These are phyloP conservation scores for Phytophthora parvispora DNA, from an alignment of 352 stramenopile species.

Conservation along the genomic window DNA sequence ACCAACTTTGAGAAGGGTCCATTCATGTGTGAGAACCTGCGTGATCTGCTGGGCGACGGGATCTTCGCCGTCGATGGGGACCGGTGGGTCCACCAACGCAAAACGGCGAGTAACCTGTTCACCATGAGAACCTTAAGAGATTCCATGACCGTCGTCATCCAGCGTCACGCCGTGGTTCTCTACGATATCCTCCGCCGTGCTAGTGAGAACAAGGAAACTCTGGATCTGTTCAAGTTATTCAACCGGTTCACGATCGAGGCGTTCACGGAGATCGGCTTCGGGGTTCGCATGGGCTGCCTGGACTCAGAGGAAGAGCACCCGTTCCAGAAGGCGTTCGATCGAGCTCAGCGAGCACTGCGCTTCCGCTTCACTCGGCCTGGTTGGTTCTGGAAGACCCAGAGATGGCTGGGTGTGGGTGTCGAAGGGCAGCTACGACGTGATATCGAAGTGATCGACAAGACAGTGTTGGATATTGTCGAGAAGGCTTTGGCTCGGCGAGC, in stretches of 20 bases:
- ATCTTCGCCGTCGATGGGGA: conserved; percentile 72
- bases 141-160: conserved; percentile 40
- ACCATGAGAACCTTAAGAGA: conserved; percentile 48
- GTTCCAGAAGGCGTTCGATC: conserved; percentile 66
- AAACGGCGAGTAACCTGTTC: conserved; percentile 88
- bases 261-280: conserved; percentile 77
- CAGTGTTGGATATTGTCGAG: conserved; percentile 45
- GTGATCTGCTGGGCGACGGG: conserved; percentile 65
- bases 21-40: conserved; percentile 35
- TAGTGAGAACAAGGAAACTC: background rate
- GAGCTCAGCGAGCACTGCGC: conserved; percentile 33
- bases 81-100: conserved; percentile 73
- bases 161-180: conserved; percentile 29
- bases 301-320: conserved; percentile 39
- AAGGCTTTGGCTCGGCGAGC: conserved; percentile 27
- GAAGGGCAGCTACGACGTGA: conserved; percentile 41
- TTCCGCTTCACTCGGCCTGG: conserved; percentile 44
- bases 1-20: conserved; percentile 67
- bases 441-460: conserved; percentile 47
- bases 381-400: background rate
- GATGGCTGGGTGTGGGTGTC: background rate
- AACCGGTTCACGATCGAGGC: conserved; percentile 72
- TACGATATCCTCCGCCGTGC: conserved; percentile 16
- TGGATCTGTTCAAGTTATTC: conserved; percentile 53
- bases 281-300: conserved; percentile 46